phyloP scores from a whole-genome alignment of 768 basidiomycete genomes.

The Lactarius evosmus region DNA sequence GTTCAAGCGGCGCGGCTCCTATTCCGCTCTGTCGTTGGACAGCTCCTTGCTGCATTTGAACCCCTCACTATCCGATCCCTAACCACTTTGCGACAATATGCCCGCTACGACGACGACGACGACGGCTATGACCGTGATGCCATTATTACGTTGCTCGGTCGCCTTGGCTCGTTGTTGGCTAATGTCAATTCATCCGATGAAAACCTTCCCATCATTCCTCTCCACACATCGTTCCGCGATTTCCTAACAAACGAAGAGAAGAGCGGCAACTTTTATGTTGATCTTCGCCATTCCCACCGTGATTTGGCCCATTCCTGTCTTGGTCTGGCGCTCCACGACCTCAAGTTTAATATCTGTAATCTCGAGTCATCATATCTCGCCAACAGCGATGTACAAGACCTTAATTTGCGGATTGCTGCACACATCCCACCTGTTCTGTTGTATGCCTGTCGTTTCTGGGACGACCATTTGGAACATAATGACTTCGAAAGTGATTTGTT shows the following conservation, averaged over 20 bases:
- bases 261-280: neutral
- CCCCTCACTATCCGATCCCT: neutral
- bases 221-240: neutral
- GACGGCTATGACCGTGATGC: no score
- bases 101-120: neutral
- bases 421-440: neutral
- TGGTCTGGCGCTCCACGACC: neutral
- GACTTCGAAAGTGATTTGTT: no score
- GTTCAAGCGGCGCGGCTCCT: neutral
- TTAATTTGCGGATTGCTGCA: neutral
- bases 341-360: neutral
- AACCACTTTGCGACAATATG: neutral
- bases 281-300: neutral
- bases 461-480: no score
- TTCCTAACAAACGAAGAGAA: neutral
- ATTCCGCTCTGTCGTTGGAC: neutral
- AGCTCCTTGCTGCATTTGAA: neutral
- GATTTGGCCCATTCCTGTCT: neutral
- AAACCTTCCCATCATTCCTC: neutral
- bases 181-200: neutral
- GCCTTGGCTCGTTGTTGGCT: neutral
- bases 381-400: neutral
- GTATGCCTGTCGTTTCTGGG: no score
- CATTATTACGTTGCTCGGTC: neutral
- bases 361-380: neutral